Evolutionary conservation across 352 stramenopile species (phyloP).

Genomic region (Phytophthora europaea): DNA sequence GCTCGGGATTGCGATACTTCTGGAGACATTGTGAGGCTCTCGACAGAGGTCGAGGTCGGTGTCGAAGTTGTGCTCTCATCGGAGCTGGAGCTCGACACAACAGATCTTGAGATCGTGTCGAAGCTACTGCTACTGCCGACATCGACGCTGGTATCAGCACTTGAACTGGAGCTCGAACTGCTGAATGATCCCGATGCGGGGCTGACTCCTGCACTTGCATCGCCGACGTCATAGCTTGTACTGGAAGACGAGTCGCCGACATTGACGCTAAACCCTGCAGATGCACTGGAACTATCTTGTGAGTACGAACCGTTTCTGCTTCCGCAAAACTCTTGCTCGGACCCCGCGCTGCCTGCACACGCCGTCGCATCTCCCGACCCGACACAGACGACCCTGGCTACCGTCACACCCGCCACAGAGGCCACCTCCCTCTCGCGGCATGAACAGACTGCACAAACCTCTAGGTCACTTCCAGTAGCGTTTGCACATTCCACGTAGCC

Average conservation of each 20-base stretch:
- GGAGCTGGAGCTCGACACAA: neutral
- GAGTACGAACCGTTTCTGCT: slow-evolving; percentile 4
- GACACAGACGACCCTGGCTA: slow-evolving; percentile 42
- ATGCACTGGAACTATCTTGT: slow-evolving; percentile 12
- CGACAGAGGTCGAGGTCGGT: slow-evolving; percentile 3
- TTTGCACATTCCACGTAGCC: slow-evolving; percentile 49
- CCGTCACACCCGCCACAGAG: slow-evolving; percentile 23
- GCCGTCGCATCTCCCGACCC: slow-evolving; percentile 26
- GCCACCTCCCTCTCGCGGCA: slow-evolving; percentile 53
- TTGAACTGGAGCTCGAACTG: slow-evolving; percentile 3
- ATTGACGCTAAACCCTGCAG: slow-evolving; percentile 7
- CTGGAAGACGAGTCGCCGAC: slow-evolving; percentile 17
- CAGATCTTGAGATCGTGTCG: neutral
- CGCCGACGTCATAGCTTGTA: slow-evolving; percentile 6
- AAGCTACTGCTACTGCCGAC: slow-evolving; percentile 15
- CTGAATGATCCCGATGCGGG: neutral
- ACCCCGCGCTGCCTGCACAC: slow-evolving; percentile 15
- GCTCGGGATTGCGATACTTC: slow-evolving; percentile 9
- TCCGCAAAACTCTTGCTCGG: slow-evolving; percentile 25
- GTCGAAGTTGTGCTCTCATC: neutral
- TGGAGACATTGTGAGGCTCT: slow-evolving; percentile 6
- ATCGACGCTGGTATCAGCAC: neutral
- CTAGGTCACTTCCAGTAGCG: slow-evolving; percentile 4
- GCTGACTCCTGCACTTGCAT: slow-evolving; percentile 10
- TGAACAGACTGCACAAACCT: slow-evolving; percentile 36